phyloP scores from a whole-genome alignment of 2,329 filamentous ascomycete species.

The Emericellopsis atlantica region DNA sequence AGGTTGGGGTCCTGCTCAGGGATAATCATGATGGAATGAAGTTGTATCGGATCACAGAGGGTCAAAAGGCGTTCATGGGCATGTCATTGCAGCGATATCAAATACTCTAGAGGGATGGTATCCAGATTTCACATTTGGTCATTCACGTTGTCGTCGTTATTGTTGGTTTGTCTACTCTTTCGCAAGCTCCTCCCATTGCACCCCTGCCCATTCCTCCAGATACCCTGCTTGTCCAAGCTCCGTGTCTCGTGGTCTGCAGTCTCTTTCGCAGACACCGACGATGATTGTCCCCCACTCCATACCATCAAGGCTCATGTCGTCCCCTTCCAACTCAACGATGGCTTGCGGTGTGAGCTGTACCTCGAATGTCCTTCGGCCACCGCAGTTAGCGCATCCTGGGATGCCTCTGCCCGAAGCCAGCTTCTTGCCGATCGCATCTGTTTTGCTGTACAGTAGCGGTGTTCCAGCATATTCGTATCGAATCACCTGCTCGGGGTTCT shows the following conservation, averaged over 20 bases:
- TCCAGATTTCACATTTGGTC: background rate
- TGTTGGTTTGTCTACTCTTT: constrained; percentile 18
- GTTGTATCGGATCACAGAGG: constrained; percentile 14
- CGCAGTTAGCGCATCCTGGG: constrained; percentile 68
- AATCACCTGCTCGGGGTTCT: constrained; percentile 74
- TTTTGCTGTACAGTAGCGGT: constrained; percentile 70
- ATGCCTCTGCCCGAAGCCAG: constrained; percentile 40
- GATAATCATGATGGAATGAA: constrained; percentile 13
- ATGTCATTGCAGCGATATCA: constrained; percentile 20
- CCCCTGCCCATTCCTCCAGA: constrained; percentile 91
- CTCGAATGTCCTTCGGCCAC: constrained; percentile 69
- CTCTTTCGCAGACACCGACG: constrained; percentile 67
- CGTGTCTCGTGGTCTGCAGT: constrained; percentile 55
- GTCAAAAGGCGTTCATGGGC: constrained; percentile 14
- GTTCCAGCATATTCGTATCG: constrained; percentile 65
- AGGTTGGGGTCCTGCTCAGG: background rate
- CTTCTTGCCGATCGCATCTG: constrained; percentile 58
- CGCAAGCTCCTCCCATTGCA: constrained; percentile 83
- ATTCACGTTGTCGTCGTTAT: constrained; percentile 3
- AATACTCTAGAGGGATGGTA: constrained; percentile 3
- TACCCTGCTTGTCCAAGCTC: constrained; percentile 58
- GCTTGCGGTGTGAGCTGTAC: constrained; percentile 84
- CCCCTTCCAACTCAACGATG: constrained; percentile 76
- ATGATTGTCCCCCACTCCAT: constrained; percentile 99
- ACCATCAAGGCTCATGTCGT: constrained; percentile 59